Evolutionary conservation across 768 basidiomycete genomes (phyloP), one percentile per base, ranked within the genome.

Genomic region (Leccinellum luteum): DNA sequence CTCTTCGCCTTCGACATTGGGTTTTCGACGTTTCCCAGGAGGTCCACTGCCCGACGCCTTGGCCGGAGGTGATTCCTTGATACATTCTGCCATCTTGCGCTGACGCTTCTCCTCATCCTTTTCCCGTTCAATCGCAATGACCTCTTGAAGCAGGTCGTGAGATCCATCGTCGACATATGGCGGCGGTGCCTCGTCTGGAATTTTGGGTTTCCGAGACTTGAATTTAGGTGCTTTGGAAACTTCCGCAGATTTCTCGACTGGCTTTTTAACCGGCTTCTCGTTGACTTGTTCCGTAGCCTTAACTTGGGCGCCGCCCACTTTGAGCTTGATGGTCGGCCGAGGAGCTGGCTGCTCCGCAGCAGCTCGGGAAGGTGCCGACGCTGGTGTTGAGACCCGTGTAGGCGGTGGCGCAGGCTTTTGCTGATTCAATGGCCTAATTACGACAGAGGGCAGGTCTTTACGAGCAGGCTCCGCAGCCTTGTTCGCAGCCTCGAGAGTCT

Each of bases 161-260:
- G 86, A 88, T n/a, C 87, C 89, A 70, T 91, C 89, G 62, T 91
- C 89, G 45, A 86, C 80, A 66, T 87, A 87, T 3, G 86, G 81
- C 3, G 85, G 84, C 1, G 87, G 82, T 3, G 84, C 82, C 17
- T 79, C 63, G 35, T 75, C 79, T 13, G 73, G 65, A 32, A 72
- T 71, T 64, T 80, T 83, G 13, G 76, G 61, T 60, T 80, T 85
- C 44, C 75, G 73, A 51, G 64, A 66, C 58, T 75, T 75, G 43
- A 73, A 66, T 63, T 79, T 82, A 9, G 72, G 57, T 23, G 66
- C 68, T 45, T 75, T 75, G 10, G 76, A 66, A 15, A 73, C 66
- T 13, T 74, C 69, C 1, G 68, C 57, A 17, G 71, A 61, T 59
- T 75, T 68, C 57, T 60, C 68, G 14, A 19, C 52, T 15, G 49